Evolutionary conservation across 805 yeast species (phyloP).

Genomic region (Candida hungchunana): DNA sequence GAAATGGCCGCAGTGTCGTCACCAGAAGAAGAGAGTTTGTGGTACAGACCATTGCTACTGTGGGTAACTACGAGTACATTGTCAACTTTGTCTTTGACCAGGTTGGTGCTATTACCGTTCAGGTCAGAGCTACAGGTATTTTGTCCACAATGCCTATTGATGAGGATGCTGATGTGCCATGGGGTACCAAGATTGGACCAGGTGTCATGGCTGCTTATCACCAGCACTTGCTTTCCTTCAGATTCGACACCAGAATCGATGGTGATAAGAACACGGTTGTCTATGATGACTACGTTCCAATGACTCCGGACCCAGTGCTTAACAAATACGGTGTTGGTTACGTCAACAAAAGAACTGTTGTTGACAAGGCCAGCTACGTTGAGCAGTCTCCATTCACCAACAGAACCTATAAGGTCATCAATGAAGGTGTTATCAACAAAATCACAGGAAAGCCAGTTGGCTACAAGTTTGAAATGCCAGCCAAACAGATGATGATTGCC

Average conservation of each 20-base stretch:
- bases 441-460: conserved; percentile 69
- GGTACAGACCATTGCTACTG: conserved; percentile 78
- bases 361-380: conserved; percentile 67
- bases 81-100: conserved; percentile 68
- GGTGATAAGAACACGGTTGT: conserved; percentile 74
- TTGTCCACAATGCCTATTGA: conserved; percentile 82
- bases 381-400: conserved; percentile 74
- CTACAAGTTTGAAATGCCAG: conserved; percentile 69
- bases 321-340: conserved; percentile 74
- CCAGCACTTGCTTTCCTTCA: conserved; percentile 74
- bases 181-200: conserved; percentile 73
- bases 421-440: conserved; percentile 68
- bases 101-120: conserved; percentile 74
- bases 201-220: conserved; percentile 82
- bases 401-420: conserved; percentile 71
- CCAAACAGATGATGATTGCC: conserved; percentile 72
- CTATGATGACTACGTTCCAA: conserved; percentile 62
- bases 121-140: conserved; percentile 84
- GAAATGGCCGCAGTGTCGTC: conserved; percentile 66
- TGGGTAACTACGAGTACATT: conserved; percentile 79
- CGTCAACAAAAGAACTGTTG: conserved; percentile 53
- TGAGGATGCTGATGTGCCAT: conserved; percentile 57
- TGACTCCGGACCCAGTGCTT: conserved; percentile 47
- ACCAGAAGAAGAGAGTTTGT: conserved; percentile 72
- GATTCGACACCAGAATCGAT: conserved; percentile 79